Evolutionary conservation across 2,329 filamentous ascomycete genomes (phyloP).

Genomic region (Fusarium cicatricum): DNA sequence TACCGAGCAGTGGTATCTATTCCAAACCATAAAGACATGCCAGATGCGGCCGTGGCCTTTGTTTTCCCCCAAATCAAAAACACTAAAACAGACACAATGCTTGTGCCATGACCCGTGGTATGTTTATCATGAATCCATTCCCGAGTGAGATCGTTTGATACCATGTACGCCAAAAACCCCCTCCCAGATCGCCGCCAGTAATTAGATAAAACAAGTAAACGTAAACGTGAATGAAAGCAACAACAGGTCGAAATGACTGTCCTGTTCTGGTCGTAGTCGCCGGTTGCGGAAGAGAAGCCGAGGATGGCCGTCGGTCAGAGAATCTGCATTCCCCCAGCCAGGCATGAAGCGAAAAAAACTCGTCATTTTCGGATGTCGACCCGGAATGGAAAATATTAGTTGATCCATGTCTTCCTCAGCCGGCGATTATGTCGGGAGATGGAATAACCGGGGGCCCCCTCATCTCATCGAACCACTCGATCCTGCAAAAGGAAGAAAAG

Average conservation of each 20-base stretch:
- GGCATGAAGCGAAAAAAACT: not conserved
- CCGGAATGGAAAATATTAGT: not conserved
- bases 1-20: too few species aligned
- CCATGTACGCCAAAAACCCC: constrained; percentile 20
- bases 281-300: constrained; percentile 17
- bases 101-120: constrained; percentile 15
- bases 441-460: constrained; percentile 17
- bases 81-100: too few species aligned
- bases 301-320: constrained; percentile 6
- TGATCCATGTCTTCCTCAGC: not conserved
- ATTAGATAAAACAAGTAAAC: not conserved
- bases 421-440: constrained; percentile 24
- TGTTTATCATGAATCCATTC: constrained; percentile 25
- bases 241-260: not conserved
- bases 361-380: not conserved
- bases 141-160: constrained; percentile 1
- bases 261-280: constrained; percentile 2
- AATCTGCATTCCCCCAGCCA: not conserved
- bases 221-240: too few species aligned
- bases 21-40: too few species aligned
- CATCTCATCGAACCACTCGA: constrained; percentile 27
- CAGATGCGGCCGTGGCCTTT: too few species aligned
- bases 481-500: constrained; percentile 18
- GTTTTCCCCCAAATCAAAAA: too few species aligned
- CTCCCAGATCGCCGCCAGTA: constrained; percentile 21